Evolutionary conservation across 2,329 filamentous ascomycete species (phyloP).

Genomic region (Penicillium occitanis): DNA sequence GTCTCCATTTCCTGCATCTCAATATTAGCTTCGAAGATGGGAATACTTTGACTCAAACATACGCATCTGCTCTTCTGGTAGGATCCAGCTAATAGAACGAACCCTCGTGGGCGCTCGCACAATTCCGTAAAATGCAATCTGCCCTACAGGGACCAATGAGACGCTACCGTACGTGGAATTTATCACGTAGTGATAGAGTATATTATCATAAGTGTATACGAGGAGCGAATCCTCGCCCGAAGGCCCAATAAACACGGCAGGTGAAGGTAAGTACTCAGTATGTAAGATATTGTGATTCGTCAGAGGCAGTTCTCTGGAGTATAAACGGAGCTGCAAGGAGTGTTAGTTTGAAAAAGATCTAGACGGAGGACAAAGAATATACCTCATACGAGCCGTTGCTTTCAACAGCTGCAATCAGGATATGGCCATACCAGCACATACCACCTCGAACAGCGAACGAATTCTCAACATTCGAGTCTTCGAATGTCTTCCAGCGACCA

Average conservation of each 20-base stretch:
- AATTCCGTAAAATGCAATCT: slow-evolving; percentile 96
- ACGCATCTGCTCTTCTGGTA: slow-evolving; percentile 85
- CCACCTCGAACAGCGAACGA: slow-evolving; percentile 90
- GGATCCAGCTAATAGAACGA: slow-evolving; percentile 89
- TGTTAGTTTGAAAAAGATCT: slow-evolving; percentile 20
- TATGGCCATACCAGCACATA: slow-evolving; percentile 98
- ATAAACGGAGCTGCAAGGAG: slow-evolving; percentile 68
- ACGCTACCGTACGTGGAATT: slow-evolving; percentile 68
- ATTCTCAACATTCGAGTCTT: slow-evolving; percentile 75
- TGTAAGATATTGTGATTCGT: slow-evolving; percentile 72
- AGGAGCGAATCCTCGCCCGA: slow-evolving; percentile 92
- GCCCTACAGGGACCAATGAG: slow-evolving; percentile 86
- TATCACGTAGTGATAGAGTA: slow-evolving; percentile 92
- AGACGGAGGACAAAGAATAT: slow-evolving; percentile 24
- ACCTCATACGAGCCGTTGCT: slow-evolving; percentile 75
- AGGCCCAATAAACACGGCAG: slow-evolving; percentile 84
- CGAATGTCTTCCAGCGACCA: slow-evolving; percentile 92
- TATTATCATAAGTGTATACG: slow-evolving; percentile 95
- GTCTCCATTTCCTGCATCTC: slow-evolving; percentile 68
- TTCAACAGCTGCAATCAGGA: slow-evolving; percentile 91
- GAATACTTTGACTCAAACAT: slow-evolving; percentile 31
- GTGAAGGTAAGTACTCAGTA: slow-evolving; percentile 73
- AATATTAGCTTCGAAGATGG: slow-evolving; percentile 23
- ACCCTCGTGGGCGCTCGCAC: slow-evolving; percentile 91
- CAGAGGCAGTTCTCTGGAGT: slow-evolving; percentile 79